A percentile compares a stretch with the other conserved stretches of the same genome.
phyloP scores from a whole-genome alignment of 2,329 filamentous ascomycete genomes.

The Leptodontidium sp. region DNA sequence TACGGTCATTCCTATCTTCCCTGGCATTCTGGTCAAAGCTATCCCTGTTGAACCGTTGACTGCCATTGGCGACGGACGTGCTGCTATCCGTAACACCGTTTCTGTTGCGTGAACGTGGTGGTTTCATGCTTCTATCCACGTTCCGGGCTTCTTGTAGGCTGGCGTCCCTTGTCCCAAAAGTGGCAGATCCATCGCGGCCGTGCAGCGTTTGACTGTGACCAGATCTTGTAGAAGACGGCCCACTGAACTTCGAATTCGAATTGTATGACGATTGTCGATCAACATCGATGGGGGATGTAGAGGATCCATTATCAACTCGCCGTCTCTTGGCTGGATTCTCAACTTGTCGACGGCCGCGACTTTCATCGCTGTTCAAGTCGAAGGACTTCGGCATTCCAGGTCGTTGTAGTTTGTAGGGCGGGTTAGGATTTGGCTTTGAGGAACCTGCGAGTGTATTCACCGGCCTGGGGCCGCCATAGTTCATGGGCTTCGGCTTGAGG shows the following conservation, averaged over 20 bases:
- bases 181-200: background rate
- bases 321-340: slow-evolving; percentile 25
- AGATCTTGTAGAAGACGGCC: slow-evolving; percentile 13
- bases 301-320: slow-evolving; percentile 20
- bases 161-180: background rate
- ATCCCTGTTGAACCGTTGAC: background rate
- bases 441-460: background rate
- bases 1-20: slow-evolving; percentile 25
- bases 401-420: background rate
- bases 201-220: slow-evolving; percentile 12
- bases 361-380: background rate
- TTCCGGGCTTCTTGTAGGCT: background rate
- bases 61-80: background rate
- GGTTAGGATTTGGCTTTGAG: background rate
- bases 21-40: background rate
- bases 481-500: background rate
- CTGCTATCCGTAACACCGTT: background rate
- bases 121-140: slow-evolving; percentile 15
- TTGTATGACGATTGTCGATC: background rate
- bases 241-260: background rate
- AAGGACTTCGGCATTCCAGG: background rate
- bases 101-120: background rate
- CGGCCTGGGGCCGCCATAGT: slow-evolving; percentile 2
- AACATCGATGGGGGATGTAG: slow-evolving; percentile 24
- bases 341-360: background rate